Conservation (phyloP, 1,284 basidiomycete genomes). For the Ceratobasidium sp. region DNA sequence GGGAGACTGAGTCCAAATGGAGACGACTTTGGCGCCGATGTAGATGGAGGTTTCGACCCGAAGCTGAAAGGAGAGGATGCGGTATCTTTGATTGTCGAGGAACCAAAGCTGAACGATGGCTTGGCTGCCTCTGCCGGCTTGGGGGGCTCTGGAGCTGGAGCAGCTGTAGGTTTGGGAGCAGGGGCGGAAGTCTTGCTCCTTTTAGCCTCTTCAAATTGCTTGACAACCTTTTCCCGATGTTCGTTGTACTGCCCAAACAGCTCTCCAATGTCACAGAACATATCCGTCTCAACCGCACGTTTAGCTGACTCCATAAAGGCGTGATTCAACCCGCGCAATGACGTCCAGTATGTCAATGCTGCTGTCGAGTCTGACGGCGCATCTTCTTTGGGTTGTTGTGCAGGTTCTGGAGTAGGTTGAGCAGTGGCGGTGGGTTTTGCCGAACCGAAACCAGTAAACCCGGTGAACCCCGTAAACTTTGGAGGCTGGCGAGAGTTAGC, state of each 20-base stretch:
- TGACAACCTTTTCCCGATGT: conserved; percentile 39
- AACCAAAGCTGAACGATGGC: conserved; percentile 23
- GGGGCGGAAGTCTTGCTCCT: conserved; percentile 21
- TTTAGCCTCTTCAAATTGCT: conserved; percentile 24
- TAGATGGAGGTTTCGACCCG: conserved; percentile 7
- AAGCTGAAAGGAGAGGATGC: conserved; percentile 10
- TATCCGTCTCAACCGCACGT: conserved; percentile 37
- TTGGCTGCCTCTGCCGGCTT: conserved; percentile 26
- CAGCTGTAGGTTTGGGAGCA: conserved; percentile 15
- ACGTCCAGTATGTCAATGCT: conserved; percentile 40
- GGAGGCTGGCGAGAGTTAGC: conserved; percentile 7
- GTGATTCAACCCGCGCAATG: conserved; percentile 42
- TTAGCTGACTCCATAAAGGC: conserved; percentile 40
- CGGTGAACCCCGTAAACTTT: background rate
- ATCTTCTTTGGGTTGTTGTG: background rate
- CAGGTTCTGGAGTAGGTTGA: conserved; percentile 12
- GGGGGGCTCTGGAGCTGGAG: background rate
- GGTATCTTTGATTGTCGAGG: background rate
- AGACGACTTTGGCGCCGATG: background rate
- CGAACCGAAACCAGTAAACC: conserved; percentile 17
- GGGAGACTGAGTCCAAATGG: conserved; percentile 2
- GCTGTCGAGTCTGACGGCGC: conserved; percentile 11
- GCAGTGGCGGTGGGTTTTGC: conserved; percentile 8
- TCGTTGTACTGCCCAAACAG: conserved; percentile 37
- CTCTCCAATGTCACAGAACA: conserved; percentile 39